A percentile compares a stretch with the other conserved stretches of the same genome.
Conservation (phyloP, 73 alveolate genomes). For the Paramecium biaurelia region DNA sequence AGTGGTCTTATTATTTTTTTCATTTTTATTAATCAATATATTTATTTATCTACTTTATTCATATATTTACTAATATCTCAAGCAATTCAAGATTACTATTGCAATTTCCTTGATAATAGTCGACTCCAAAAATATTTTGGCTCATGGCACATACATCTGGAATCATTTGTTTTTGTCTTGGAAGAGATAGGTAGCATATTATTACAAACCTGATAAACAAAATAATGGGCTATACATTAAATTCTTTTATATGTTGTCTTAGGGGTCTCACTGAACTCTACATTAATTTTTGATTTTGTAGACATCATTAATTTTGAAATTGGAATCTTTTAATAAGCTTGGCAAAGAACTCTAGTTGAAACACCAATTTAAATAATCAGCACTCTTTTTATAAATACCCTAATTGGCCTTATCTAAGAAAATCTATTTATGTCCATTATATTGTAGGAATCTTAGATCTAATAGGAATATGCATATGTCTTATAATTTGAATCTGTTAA, state of each 20-base stretch:
- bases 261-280: neutral
- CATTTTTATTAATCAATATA: neutral
- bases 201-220: neutral
- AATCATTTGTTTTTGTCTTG: neutral
- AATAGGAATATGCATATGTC: neutral
- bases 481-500: neutral
- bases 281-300: neutral
- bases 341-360: constrained; percentile 24
- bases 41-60: neutral
- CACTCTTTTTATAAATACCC: neutral
- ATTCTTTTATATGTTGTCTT: neutral
- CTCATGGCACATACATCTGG: neutral
- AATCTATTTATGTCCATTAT: neutral
- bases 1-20: neutral
- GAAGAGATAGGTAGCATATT: neutral
- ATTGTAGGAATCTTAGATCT: neutral
- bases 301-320: neutral
- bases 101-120: neutral
- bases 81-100: neutral
- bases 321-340: neutral
- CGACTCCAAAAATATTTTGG: neutral
- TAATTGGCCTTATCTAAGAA: neutral
- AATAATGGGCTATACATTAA: neutral
- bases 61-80: neutral
- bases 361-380: constrained; percentile 16